Percentiles rank a stretch among this genome's conserved stretches.
These are phyloP conservation scores for Micractinium conductrix DNA, from an alignment of 139 green algal genomes.

Conservation along the genomic window DNA sequence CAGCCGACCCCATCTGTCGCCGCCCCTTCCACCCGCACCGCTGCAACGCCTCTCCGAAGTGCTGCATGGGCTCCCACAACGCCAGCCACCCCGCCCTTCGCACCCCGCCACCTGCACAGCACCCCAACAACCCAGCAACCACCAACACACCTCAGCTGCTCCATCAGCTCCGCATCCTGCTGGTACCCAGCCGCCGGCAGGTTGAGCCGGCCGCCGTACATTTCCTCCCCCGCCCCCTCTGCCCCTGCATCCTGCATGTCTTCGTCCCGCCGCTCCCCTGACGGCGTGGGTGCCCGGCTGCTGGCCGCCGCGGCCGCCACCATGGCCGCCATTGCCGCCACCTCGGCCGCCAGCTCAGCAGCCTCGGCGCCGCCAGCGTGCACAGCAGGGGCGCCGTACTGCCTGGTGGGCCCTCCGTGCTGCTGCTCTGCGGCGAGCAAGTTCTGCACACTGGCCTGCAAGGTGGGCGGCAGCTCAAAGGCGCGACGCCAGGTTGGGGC, in stretches of 20 bases:
- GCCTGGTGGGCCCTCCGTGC: neutral
- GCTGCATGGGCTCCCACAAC: too few relatives aligned
- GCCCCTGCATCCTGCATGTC: neutral
- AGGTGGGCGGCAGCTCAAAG: too few relatives aligned
- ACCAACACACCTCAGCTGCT: conserved; percentile 12
- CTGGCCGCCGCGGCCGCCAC: neutral
- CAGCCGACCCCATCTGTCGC: too few relatives aligned
- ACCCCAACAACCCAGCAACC: neutral
- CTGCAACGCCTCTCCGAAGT: too few relatives aligned
- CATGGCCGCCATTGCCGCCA: neutral
- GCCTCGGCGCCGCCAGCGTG: neutral
- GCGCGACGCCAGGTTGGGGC: too few relatives aligned
- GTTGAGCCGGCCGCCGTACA: neutral
- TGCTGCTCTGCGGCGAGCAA: neutral
- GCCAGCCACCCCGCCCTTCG: too few relatives aligned
- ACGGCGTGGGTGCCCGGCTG: neutral
- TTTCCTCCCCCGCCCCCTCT: neutral
- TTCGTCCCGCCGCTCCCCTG: neutral
- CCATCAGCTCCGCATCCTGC: conserved; percentile 7
- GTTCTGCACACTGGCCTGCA: neutral
- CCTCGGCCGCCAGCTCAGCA: conserved; percentile 3
- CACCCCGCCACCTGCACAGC: too few relatives aligned
- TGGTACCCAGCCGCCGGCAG: conserved; percentile 3
- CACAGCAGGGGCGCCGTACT: neutral
- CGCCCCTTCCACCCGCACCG: too few relatives aligned